Evolutionary conservation across 768 basidiomycete species (phyloP).

Genomic region (Phallus indusiatus): DNA sequence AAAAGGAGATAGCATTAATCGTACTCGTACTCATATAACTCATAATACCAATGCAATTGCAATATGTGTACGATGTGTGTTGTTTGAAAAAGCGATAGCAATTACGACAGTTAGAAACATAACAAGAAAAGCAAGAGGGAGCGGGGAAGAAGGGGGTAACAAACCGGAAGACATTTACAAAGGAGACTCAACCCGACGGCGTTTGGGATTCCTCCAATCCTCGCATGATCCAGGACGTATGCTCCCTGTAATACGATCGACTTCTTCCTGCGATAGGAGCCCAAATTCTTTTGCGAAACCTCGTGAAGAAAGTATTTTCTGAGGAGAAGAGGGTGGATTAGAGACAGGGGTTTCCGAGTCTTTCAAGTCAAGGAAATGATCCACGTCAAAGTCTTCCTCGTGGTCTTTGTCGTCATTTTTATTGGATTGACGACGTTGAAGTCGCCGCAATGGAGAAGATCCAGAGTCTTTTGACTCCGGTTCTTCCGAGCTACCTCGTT

Average conservation of each 20-base stretch:
- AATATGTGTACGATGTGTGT: background rate
- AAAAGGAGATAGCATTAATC: background rate
- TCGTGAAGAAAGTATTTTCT: background rate
- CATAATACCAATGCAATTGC: background rate
- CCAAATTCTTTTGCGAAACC: conserved; percentile 9
- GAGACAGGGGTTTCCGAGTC: background rate
- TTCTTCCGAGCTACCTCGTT: background rate
- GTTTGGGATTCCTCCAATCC: background rate
- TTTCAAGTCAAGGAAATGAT: conserved; percentile 3
- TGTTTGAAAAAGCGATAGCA: background rate
- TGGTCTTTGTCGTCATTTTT: background rate
- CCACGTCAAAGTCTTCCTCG: conserved; percentile 7
- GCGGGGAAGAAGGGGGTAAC: background rate
- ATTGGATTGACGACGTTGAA: background rate
- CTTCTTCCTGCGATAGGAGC: conserved; percentile 3
- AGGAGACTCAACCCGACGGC: background rate
- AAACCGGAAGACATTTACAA: background rate
- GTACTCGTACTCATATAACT: background rate
- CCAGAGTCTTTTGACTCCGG: background rate
- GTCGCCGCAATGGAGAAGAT: background rate
- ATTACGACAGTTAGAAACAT: background rate
- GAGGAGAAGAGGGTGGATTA: conserved; percentile 1
- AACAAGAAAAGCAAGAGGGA: background rate
- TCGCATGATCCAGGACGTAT: background rate
- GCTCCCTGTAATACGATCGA: conserved; percentile 4